Conservation (phyloP, 2,329 filamentous ascomycete genomes). For the Zasmidium angulare region DNA sequence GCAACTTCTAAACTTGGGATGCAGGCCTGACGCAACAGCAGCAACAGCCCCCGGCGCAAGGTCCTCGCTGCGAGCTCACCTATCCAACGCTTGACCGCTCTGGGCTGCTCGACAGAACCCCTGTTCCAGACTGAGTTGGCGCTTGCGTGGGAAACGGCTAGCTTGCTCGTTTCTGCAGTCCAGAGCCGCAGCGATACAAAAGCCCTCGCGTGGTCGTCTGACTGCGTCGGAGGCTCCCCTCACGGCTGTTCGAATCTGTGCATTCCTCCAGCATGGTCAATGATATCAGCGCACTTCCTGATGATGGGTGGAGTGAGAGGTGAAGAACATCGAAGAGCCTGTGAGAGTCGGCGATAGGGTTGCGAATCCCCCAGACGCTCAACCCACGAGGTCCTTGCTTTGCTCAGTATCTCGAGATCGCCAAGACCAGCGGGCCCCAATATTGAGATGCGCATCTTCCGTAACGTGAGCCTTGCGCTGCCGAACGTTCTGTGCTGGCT, state of each 20-base stretch:
- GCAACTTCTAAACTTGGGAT: neutral
- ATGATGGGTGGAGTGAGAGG: neutral
- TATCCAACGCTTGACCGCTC: neutral
- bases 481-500: slow-evolving; percentile 1
- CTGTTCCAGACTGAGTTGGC: slow-evolving; percentile 8
- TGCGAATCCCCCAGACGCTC: slow-evolving; percentile 1
- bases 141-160: neutral
- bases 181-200: neutral
- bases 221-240: slow-evolving; percentile 1
- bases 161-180: neutral
- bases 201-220: slow-evolving; percentile 1
- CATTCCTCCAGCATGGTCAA: neutral
- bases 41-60: neutral
- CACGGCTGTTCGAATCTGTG: neutral
- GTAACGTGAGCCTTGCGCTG: neutral
- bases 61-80: neutral
- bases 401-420: neutral
- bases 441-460: slow-evolving; percentile 5
- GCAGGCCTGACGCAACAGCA: slow-evolving; percentile 1
- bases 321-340: too few species aligned
- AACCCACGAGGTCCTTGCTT: neutral
- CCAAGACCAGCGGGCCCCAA: neutral
- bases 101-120: neutral
- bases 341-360: neutral
- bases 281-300: neutral